Conservation (phyloP, 164 flowering plant genomes). For the Akebia trifoliata region DNA sequence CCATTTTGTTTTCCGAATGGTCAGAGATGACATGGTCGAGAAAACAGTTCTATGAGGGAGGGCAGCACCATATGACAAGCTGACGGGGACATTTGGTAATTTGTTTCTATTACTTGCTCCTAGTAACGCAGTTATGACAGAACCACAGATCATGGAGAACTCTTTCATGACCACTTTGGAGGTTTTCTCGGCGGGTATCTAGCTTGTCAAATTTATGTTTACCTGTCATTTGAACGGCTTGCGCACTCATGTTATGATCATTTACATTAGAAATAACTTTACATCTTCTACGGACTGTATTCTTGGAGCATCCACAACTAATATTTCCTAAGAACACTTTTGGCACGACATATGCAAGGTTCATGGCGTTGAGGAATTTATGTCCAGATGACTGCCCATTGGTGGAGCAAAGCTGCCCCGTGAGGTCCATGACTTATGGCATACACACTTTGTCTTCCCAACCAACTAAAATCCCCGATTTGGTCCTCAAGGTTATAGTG, state of each 20-base stretch:
- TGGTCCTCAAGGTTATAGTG: slow-evolving; percentile 82
- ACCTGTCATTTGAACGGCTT: no score
- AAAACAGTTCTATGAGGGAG: no score
- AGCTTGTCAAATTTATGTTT: no score
- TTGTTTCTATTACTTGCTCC: no score
- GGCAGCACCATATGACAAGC: no score
- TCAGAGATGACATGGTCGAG: no score
- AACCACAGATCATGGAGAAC: no score
- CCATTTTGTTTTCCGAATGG: no score
- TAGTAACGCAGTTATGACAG: no score
- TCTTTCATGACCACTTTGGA: no score
- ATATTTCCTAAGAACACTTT: slow-evolving; percentile 68
- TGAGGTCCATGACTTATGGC: slow-evolving; percentile 93
- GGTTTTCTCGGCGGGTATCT: no score
- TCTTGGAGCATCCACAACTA: slow-evolving; percentile 73
- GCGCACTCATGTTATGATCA: neutral
- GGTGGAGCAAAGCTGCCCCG: slow-evolving; percentile 77
- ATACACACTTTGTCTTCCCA: slow-evolving; percentile 72
- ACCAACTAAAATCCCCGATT: slow-evolving; percentile 81
- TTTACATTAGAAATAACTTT: neutral
- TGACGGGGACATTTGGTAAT: no score
- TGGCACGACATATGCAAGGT: slow-evolving; percentile 82
- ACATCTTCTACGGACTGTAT: slow-evolving; percentile 41
- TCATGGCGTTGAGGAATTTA: slow-evolving; percentile 88
- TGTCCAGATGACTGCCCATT: slow-evolving; percentile 90